phyloP scores from a whole-genome alignment of 495 filamentous ascomycete genomes.

The Talaromyces liani region DNA sequence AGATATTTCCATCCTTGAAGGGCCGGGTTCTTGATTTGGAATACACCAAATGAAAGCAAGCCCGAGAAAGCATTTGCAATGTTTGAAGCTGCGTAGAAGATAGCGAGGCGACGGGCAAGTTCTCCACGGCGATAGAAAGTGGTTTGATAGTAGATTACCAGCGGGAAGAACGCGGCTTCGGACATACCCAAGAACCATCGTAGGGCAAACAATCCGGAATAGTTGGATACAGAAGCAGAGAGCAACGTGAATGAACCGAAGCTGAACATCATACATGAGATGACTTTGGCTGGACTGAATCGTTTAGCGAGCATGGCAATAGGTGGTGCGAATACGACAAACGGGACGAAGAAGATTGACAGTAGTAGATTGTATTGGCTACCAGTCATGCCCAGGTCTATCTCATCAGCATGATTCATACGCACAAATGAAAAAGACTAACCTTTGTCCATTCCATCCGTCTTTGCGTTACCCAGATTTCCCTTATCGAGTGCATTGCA shows the following conservation, averaged over 20 bases:
- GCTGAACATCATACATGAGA: conserved; percentile 60
- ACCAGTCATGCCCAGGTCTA: conserved; percentile 21
- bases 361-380: conserved; percentile 67
- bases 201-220: conserved; percentile 55
- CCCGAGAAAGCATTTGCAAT: conserved; percentile 71
- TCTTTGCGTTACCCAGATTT: conserved; percentile 66
- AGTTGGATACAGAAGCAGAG: conserved; percentile 49
- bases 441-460: conserved; percentile 47
- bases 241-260: conserved; percentile 56
- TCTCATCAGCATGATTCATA: not conserved
- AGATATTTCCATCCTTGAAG: conserved; percentile 64
- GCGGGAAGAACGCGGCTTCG: conserved; percentile 68
- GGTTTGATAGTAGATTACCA: conserved; percentile 54
- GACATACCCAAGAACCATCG: conserved; percentile 58
- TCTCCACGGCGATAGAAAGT: conserved; percentile 72
- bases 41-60: conserved; percentile 66
- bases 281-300: conserved; percentile 53
- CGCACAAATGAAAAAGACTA: conserved; percentile 1
- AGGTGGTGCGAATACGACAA: conserved; percentile 60
- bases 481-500: conserved; percentile 62
- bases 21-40: conserved; percentile 54
- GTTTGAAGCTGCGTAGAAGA: conserved; percentile 73
- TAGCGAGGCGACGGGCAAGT: conserved; percentile 62
- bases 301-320: conserved; percentile 64
- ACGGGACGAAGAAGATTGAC: conserved; percentile 72